These are phyloP conservation scores for Stephania japonica DNA, from an alignment of 164 flowering plant species.

Conservation along the genomic window DNA sequence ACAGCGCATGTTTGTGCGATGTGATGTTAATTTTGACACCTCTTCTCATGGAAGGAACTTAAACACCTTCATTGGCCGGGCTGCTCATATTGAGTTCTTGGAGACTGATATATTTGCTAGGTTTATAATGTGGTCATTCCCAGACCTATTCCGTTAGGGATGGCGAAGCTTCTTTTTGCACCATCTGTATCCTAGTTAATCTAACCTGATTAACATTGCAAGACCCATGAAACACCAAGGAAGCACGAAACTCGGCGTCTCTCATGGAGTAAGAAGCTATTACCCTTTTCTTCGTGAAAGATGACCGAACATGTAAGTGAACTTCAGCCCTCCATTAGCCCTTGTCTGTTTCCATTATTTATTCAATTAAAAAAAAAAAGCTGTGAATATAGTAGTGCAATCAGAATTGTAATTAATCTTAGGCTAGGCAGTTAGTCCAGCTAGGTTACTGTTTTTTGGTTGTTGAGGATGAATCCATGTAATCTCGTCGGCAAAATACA, in stretches of 20 bases:
- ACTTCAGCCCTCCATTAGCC: constrained; percentile 4
- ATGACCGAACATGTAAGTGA: background rate
- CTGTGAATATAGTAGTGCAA: constrained; percentile 8
- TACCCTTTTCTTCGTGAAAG: background rate
- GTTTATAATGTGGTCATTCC: constrained; percentile 95
- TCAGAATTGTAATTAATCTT: constrained; percentile 14
- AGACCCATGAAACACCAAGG: background rate
- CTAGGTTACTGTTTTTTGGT: background rate
- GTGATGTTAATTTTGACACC: constrained; percentile 86
- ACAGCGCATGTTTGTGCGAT: constrained; percentile 77
- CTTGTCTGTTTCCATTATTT: background rate
- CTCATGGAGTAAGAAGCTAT: background rate
- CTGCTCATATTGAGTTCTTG: constrained; percentile 94
- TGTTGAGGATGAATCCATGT: background rate
- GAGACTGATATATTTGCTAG: constrained; percentile 80
- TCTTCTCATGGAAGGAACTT: constrained; percentile 74
- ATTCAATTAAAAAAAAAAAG: background rate
- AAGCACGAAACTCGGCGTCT: background rate
- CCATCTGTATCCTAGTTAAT: background rate
- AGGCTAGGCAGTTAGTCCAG: background rate
- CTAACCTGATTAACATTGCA: background rate
- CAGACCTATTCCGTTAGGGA: constrained; percentile 57
- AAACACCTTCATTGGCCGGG: constrained; percentile 82
- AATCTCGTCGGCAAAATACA: background rate
- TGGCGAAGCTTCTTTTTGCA: background rate